These are phyloP conservation scores for Plasmodium ovale DNA, from an alignment of 169 alveolate species.

Conservation along the genomic window DNA sequence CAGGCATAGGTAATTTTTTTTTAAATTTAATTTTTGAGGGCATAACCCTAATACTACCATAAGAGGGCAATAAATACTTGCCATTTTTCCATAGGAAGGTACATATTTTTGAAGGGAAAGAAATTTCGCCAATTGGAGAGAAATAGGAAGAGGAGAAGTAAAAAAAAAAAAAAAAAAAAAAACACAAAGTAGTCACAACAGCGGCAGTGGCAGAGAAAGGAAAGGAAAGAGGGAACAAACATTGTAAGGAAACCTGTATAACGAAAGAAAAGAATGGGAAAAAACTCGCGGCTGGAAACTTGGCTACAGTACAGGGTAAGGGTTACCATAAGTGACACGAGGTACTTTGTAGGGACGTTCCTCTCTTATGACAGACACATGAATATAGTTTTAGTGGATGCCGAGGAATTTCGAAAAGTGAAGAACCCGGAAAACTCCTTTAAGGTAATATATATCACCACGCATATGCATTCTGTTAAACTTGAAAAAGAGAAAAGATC, in stretches of 20 bases:
- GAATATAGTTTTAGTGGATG: conserved; percentile 97
- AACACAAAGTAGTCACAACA: neutral
- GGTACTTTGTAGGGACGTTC: conserved; percentile 97
- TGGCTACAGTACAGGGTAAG: conserved; percentile 97
- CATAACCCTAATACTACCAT: too few relatives aligned
- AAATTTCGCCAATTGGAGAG: neutral
- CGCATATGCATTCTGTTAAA: conserved; percentile 5
- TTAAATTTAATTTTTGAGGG: too few relatives aligned
- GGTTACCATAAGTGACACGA: conserved; percentile 95
- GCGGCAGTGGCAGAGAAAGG: neutral
- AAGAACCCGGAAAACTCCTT: conserved; percentile 78
- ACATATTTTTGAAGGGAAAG: neutral
- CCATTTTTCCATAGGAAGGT: too few relatives aligned
- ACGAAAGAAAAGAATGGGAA: conserved; percentile 80
- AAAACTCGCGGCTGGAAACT: conserved; percentile 93
- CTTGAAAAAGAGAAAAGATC: neutral
- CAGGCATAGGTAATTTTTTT: too few relatives aligned
- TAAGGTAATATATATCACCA: conserved; percentile 60
- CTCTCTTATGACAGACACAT: conserved; percentile 99
- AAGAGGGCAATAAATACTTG: too few relatives aligned
- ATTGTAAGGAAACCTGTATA: too few relatives aligned
- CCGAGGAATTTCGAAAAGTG: conserved; percentile 97
- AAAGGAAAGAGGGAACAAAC: neutral
- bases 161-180: conserved; percentile 1
- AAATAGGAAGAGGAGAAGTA: neutral